These are phyloP conservation scores for Penicillium goetzii DNA, from an alignment of 495 filamentous ascomycete species.

Conservation along the genomic window DNA sequence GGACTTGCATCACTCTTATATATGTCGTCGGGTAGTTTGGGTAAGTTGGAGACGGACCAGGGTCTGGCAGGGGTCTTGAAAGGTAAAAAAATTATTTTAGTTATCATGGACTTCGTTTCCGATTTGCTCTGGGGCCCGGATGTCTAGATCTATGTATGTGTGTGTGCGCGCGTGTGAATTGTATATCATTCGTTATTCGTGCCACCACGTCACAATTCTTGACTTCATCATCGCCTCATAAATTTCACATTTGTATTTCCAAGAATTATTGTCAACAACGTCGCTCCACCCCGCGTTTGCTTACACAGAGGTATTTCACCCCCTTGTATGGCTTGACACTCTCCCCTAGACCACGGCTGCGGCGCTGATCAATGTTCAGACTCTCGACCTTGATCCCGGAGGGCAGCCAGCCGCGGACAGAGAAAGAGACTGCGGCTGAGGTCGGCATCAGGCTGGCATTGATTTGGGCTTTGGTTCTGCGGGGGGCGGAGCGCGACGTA, in stretches of 20 bases:
- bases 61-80: not conserved
- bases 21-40: not conserved
- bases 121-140: not conserved
- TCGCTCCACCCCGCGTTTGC: slow-evolving; percentile 78
- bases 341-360: slow-evolving; percentile 83
- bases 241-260: not conserved
- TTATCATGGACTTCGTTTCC: not conserved
- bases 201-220: not conserved
- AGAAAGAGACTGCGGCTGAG: slow-evolving; percentile 84
- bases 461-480: slow-evolving; percentile 59
- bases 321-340: slow-evolving; percentile 95
- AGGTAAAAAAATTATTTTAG: not conserved
- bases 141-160: not conserved
- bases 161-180: too few species aligned
- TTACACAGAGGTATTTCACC: slow-evolving; percentile 94
- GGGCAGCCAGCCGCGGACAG: slow-evolving; percentile 90
- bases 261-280: slow-evolving; percentile 35
- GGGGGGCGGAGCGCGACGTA: slow-evolving; percentile 37
- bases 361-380: slow-evolving; percentile 79
- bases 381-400: slow-evolving; percentile 94
- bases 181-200: slow-evolving; percentile 12
- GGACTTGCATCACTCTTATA: not conserved
- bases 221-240: not conserved
- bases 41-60: not conserved
- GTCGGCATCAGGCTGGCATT: slow-evolving; percentile 90